Base-by-base conservation (phyloP, 306 rosid species). In the Sphenostylis stenocarpa region DNA sequence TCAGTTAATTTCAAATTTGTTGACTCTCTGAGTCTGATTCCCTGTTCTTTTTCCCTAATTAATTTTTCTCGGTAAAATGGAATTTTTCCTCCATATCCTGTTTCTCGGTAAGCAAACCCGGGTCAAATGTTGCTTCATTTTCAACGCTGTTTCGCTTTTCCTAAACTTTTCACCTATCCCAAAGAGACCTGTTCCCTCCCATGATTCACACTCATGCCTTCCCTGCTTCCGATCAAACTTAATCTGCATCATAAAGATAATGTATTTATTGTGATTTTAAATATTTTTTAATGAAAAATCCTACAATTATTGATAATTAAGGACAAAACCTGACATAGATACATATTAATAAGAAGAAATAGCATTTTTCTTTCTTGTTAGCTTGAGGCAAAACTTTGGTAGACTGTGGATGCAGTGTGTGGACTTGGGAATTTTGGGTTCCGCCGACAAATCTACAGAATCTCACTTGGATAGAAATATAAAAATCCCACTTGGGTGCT, bases 371-470 rank as follows among this genome's bases (percentile, higher is more conserved):
- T n/a, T n/a, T n/a, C n/a, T n/a, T n/a, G n/a, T n/a, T n/a, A n/a
- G n/a, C n/a, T n/a, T n/a, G n/a, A n/a, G 28, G 4, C 3, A 31
- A 3, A 31, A 31, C 5, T 31, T 31, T 31, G 3, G 5, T 31
- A 31, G 34, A 31, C 5, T 0, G 5, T 67, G 72, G 38, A 72
- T 70, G 72, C 53, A 62, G n/a, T 10, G 20, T 41, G 5, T 41
- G 55, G 51, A 48, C 6, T 24, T 3, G 15, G 6, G n/a, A 8
- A 69, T 38, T 75, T 69, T 41, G 12, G 5, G 43, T 64, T 67
- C 69, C 72, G 70, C 87, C 89, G 87, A 84, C 87, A 76, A 66
- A 65, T 65, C 28, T 5, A 13, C 24, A 12, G 51, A 39, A 38
- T 29, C 67, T 23, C 6, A 60, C 21, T 60, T 5, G 0, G 64